These are phyloP conservation scores for Papiliotrema terrestris DNA, from an alignment of 1,284 basidiomycete genomes.

Conservation along the genomic window DNA sequence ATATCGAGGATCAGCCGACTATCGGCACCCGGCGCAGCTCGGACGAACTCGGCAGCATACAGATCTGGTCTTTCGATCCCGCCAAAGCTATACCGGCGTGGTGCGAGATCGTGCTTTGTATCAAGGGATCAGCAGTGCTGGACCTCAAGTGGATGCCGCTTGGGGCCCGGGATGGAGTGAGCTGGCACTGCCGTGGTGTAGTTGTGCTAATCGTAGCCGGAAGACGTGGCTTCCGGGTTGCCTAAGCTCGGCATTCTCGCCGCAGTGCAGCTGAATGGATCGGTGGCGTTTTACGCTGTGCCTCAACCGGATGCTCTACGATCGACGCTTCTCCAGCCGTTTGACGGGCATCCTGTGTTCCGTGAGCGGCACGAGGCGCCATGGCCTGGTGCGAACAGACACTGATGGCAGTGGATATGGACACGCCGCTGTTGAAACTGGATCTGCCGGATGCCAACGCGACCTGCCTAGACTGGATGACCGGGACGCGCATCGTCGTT, in stretches of 20 bases:
- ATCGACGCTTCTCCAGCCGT: background rate
- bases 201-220: conserved; percentile 3
- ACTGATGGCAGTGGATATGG: conserved; percentile 47
- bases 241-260: conserved; percentile 75
- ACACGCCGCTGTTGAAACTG: conserved; percentile 64
- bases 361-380: conserved; percentile 26
- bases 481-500: conserved; percentile 70
- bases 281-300: conserved; percentile 67
- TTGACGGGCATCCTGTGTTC: background rate
- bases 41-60: conserved; percentile 32
- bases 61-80: conserved; percentile 46
- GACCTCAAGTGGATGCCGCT: conserved; percentile 86
- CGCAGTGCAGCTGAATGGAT: conserved; percentile 78
- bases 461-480: conserved; percentile 79
- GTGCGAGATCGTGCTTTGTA: conserved; percentile 56
- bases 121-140: conserved; percentile 68
- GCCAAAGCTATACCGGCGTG: conserved; percentile 13
- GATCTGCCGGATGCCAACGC: conserved; percentile 67
- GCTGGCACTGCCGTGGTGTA: conserved; percentile 8
- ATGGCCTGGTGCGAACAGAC: conserved; percentile 5
- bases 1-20: conserved; percentile 25
- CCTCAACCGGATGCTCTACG: conserved; percentile 61
- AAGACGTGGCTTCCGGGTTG: conserved; percentile 19
- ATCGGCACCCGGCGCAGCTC: conserved; percentile 24
- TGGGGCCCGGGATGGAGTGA: conserved; percentile 63